Evolutionary conservation across 805 yeast species (phyloP).

Genomic region (Ogataea wickerhamii): DNA sequence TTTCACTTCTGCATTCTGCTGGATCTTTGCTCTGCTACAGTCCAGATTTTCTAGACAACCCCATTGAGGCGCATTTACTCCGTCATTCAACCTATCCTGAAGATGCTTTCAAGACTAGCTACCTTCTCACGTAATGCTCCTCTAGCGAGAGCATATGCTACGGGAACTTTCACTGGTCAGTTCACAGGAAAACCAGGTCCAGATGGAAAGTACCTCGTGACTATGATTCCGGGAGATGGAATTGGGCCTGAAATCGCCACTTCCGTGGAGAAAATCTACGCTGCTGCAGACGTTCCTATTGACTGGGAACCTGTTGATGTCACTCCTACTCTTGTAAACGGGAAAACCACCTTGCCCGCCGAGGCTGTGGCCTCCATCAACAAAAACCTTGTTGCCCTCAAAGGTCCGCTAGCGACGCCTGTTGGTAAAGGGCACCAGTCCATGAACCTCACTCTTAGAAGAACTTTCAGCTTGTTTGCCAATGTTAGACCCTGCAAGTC

Average conservation of each 20-base stretch:
- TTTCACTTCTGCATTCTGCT: too few species aligned
- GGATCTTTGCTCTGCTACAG: too few species aligned
- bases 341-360: constrained; percentile 89
- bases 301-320: constrained; percentile 98
- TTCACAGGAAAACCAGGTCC: constrained; percentile 61
- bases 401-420: constrained; percentile 98
- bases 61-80: too few species aligned
- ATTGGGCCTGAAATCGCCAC: constrained; percentile 94
- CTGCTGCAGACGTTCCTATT: constrained; percentile 93
- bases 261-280: constrained; percentile 88
- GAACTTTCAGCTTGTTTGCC: constrained; percentile 94
- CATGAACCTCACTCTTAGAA: constrained; percentile 93
- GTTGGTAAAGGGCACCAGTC: constrained; percentile 99
- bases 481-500: constrained; percentile 97
- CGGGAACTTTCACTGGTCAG: constrained; percentile 54
- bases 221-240: constrained; percentile 98
- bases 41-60: too few species aligned
- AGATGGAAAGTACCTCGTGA: constrained; percentile 87
- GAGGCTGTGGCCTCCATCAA: constrained; percentile 90
- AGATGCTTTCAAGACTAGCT: constrained; percentile 4
- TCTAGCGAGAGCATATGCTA: constrained; percentile 31
- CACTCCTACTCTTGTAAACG: constrained; percentile 86
- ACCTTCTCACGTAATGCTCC: constrained; percentile 9
- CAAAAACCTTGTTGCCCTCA: constrained; percentile 89
- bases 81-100: too few species aligned